Conservation (phyloP, 768 basidiomycete species). For the Polyporus arcularius region DNA sequence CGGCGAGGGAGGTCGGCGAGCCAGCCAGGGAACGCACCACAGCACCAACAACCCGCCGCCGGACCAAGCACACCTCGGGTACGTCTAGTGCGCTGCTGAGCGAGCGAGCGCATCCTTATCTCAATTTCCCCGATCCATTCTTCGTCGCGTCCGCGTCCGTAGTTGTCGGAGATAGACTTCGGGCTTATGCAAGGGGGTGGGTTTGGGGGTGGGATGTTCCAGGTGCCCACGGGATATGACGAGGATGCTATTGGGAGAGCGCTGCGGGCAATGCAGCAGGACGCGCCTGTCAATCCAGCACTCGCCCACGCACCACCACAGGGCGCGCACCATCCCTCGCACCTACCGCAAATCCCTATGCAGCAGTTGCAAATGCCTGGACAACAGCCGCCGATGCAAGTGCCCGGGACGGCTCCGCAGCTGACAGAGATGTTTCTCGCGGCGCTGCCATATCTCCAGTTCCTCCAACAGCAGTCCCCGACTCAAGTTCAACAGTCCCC, state of each 20-base stretch:
- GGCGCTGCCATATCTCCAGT: constrained; percentile 29
- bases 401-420: constrained; percentile 21
- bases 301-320: neutral
- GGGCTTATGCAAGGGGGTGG: constrained; percentile 6
- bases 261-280: constrained; percentile 19
- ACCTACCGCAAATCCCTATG: constrained; percentile 1
- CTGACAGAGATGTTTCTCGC: constrained; percentile 29
- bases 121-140: neutral
- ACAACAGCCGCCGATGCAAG: constrained; percentile 8
- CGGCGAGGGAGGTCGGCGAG: constrained; percentile 22
- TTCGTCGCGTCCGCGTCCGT: neutral
- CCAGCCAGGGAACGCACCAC: constrained; percentile 16
- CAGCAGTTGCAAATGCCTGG: constrained; percentile 4
- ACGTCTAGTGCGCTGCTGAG: constrained; percentile 1
- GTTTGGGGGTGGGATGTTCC: constrained; percentile 5
- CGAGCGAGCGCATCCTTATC: neutral
- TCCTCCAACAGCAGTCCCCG: constrained; percentile 23
- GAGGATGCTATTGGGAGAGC: constrained; percentile 23
- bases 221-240: constrained; percentile 20
- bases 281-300: neutral
- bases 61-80: constrained; percentile 18
- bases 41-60: constrained; percentile 8
- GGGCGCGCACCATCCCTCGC: neutral
- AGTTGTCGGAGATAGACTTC: constrained; percentile 20
- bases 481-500: constrained; percentile 11